Evolutionary conservation across 192 early-diverging fungal species (phyloP).

Genomic region (Mortierella hygrophila): DNA sequence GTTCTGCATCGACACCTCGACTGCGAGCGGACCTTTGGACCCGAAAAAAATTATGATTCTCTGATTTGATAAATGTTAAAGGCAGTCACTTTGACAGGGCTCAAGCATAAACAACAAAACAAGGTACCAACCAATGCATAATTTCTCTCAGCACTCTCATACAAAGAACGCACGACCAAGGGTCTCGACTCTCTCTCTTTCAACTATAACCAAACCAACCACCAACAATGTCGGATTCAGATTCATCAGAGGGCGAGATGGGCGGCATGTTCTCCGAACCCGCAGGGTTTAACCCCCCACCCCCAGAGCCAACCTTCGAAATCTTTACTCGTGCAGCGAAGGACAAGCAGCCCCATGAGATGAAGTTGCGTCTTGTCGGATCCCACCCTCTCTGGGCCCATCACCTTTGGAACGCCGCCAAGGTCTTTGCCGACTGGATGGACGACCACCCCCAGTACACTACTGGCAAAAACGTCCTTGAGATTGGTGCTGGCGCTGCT

Average conservation of each 20-base stretch:
- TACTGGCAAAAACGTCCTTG: slow-evolving; percentile 74
- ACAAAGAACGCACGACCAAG: background rate
- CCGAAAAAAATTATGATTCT: background rate
- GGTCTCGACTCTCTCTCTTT: background rate
- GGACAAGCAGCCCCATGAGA: slow-evolving; percentile 37
- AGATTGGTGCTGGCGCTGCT: slow-evolving; percentile 88
- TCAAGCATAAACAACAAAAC: slow-evolving; percentile 6
- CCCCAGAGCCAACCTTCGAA: slow-evolving; percentile 68
- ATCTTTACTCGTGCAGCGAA: slow-evolving; percentile 63
- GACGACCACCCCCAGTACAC: slow-evolving; percentile 76
- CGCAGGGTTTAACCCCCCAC: slow-evolving; percentile 51
- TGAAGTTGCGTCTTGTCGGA: slow-evolving; percentile 74
- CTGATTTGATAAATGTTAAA: background rate
- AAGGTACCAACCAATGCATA: background rate
- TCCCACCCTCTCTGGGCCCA: slow-evolving; percentile 90
- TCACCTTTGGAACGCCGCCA: slow-evolving; percentile 92
- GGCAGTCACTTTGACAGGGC: background rate
- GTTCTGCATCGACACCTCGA: background rate
- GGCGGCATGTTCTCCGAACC: slow-evolving; percentile 50
- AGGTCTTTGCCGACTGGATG: slow-evolving; percentile 82
- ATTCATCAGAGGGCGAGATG: slow-evolving; percentile 51
- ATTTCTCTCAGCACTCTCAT: too few species aligned
- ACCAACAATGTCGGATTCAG: slow-evolving; percentile 30
- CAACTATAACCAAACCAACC: background rate
- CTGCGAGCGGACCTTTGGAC: background rate